Percentiles rank a stretch among this genome's conserved stretches.
These are phyloP conservation scores for Rheum nobile DNA, from an alignment of 148 eudicot genomes.

Conservation along the genomic window DNA sequence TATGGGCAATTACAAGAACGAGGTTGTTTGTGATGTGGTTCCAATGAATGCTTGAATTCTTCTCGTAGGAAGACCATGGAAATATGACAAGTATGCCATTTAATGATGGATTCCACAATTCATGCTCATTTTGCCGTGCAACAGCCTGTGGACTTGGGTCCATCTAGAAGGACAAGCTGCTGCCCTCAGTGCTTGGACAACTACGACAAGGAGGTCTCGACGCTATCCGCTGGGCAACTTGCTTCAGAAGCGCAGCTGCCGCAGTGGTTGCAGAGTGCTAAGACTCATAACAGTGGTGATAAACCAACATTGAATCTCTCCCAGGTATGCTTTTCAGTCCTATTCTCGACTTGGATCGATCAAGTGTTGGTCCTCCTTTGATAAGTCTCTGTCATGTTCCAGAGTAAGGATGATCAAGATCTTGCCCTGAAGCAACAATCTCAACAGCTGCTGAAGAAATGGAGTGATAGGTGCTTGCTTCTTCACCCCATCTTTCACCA, in stretches of 20 bases:
- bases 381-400: neutral
- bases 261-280: constrained; percentile 71
- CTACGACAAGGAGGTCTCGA: constrained; percentile 51
- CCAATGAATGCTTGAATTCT: too few species aligned
- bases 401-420: constrained; percentile 58
- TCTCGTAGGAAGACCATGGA: too few species aligned
- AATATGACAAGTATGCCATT: too few species aligned
- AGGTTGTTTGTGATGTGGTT: too few species aligned
- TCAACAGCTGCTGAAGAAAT: constrained; percentile 76
- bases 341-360: too few species aligned
- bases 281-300: constrained; percentile 14
- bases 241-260: constrained; percentile 45
- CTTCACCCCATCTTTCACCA: constrained; percentile 70
- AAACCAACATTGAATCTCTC: constrained; percentile 20
- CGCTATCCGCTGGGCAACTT: constrained; percentile 26
- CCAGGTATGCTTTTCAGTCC: constrained; percentile 29
- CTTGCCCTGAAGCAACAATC: constrained; percentile 39
- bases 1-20: too few species aligned
- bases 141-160: constrained; percentile 30
- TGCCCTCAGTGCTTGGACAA: constrained; percentile 65
- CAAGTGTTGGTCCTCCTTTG: neutral
- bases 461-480: constrained; percentile 62
- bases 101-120: too few species aligned
- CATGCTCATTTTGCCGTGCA: too few species aligned
- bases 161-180: constrained; percentile 26